A percentile compares a stretch with the other conserved stretches of the same genome.
Conservation (phyloP, 1,139 yeast species). For the Nadsonia commutata region DNA sequence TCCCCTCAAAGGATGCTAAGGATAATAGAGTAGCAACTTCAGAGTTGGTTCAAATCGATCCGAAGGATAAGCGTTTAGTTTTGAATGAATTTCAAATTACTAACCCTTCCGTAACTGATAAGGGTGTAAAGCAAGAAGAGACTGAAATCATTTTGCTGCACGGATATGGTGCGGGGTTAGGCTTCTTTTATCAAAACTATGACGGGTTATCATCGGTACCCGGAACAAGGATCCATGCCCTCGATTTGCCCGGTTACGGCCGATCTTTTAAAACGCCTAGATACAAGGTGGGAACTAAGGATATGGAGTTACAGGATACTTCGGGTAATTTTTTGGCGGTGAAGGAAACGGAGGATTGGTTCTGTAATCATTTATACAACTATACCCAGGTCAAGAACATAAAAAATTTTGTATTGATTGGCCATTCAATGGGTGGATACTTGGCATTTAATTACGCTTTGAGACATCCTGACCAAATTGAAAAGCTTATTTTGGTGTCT, state of each 20-base stretch:
- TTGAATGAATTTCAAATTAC: constrained; percentile 37
- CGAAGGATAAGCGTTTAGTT: constrained; percentile 21
- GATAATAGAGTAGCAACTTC: constrained; percentile 34
- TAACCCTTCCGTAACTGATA: background rate
- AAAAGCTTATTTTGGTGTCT: constrained; percentile 50
- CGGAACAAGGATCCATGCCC: constrained; percentile 38
- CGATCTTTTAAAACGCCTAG: constrained; percentile 46
- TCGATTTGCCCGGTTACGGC: constrained; percentile 74
- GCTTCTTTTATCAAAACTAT: constrained; percentile 65
- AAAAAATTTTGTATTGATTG: constrained; percentile 48
- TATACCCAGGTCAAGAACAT: constrained; percentile 52
- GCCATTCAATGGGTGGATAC: constrained; percentile 87
- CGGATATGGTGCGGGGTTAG: constrained; percentile 78
- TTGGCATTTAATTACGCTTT: constrained; percentile 60
- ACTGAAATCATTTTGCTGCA: constrained; percentile 51
- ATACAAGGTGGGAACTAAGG: constrained; percentile 20
- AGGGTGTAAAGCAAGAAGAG: constrained; percentile 6
- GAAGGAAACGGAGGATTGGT: constrained; percentile 49
- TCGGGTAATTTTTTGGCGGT: constrained; percentile 28
- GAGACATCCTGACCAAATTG: constrained; percentile 49
- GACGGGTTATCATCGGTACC: constrained; percentile 25
- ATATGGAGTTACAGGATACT: constrained; percentile 14
- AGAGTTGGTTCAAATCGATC: constrained; percentile 36
- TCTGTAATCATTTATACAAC: constrained; percentile 56
- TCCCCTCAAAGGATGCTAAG: constrained; percentile 25